Base-by-base conservation (phyloP, 805 yeast species). In the Cyberlindnera lachancei region DNA sequence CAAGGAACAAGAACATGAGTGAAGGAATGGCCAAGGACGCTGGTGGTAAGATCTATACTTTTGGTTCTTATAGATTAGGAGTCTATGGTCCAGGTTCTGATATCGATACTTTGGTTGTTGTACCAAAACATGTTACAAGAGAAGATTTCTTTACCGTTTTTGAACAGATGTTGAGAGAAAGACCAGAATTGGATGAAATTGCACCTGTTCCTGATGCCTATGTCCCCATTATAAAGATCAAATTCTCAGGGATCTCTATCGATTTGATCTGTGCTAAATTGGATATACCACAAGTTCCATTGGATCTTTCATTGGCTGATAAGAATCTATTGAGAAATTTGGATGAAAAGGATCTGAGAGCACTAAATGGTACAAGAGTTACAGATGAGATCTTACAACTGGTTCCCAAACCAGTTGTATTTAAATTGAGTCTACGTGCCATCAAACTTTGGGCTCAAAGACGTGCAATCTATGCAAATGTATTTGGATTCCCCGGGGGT, bases 1-100 rank as follows among this genome's bases (percentile, higher is more conserved):
- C 94, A 4, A 68, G 73, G 42, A 73, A 68, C 40, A 87, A 82
- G 51, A 88, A 90, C 52, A 87, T 92, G 96, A 76, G 87, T 22
- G 97, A 92, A 39, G 96, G 96, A 3, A 87, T 92, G 96, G 95
- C 97, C 0, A 70, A 64, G 35, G 98, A 92, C 57, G 94, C 97
- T 0, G 98, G 98, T 23, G 98, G 98, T 23, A 92, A 92, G 55
- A 75, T 92, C n/a, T 92, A 88, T 55, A 87, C 96, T 0, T 92
- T 73, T 61, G 98, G 98, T 1, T 87, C 96, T 2, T 92, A 88
- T 51, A 68, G 96, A 41, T 61, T 92, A 27, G 98, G 98, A 4
- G 98, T 92, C 11, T 86, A 88, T 60, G 97, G 97, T 0, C 97
- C 97, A 0, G 97, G 98, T 1, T 82, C 95, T 0, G 98, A 92